Conservation (phyloP, 2,329 filamentous ascomycete species). For the Knoxdaviesia proteae region DNA sequence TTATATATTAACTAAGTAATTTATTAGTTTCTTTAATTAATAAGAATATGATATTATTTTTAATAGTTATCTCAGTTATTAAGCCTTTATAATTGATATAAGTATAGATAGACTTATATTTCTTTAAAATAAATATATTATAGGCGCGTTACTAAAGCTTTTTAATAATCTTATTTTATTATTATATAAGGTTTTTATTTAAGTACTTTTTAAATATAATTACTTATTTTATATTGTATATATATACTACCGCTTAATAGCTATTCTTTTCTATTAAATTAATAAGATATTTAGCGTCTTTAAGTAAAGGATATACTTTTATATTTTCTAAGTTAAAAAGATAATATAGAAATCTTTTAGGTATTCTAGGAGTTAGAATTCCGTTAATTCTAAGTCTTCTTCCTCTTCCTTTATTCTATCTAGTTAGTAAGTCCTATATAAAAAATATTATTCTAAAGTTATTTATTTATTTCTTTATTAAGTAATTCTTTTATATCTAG, state of each 20-base stretch:
- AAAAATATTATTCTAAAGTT: too few species aligned
- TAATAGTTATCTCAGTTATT: constrained; percentile 8
- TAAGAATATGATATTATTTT: constrained; percentile 6
- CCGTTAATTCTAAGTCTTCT: constrained; percentile 2
- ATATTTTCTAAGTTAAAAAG: too few species aligned
- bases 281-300: background rate
- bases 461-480: too few species aligned
- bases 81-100: constrained; percentile 10
- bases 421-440: background rate
- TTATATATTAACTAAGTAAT: background rate
- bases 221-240: constrained; percentile 4
- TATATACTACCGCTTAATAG: constrained; percentile 6
- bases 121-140: constrained; percentile 9
- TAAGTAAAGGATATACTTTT: constrained; percentile 2
- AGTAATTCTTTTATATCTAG: too few species aligned
- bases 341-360: too few species aligned
- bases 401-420: background rate
- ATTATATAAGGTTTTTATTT: constrained; percentile 2
- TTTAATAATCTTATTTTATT: constrained; percentile 6
- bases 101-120: constrained; percentile 6
- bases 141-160: constrained; percentile 2
- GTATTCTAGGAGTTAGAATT: constrained; percentile 3
- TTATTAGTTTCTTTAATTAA: constrained; percentile 1
- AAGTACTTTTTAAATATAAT: constrained; percentile 1
- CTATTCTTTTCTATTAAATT: constrained; percentile 5